Evolutionary conservation across 495 filamentous ascomycete species (phyloP).

Genomic region (Evernia prunastri): DNA sequence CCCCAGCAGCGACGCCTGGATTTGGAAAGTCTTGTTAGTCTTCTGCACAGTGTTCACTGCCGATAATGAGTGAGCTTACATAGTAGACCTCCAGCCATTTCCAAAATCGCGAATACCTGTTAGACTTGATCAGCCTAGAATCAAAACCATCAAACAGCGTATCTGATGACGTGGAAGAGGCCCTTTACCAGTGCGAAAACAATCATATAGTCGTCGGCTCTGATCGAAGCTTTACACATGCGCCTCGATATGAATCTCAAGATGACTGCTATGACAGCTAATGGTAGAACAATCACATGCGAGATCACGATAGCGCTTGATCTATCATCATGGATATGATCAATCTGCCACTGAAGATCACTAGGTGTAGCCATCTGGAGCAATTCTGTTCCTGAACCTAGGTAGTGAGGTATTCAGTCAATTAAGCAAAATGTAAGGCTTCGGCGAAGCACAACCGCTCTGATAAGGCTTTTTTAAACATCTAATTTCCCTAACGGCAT

Average conservation of each 20-base stretch:
- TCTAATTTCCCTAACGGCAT: too few relatives aligned
- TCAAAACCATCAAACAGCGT: not conserved
- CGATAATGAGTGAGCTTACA: not conserved
- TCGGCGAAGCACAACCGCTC: not conserved
- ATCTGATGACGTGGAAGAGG: not conserved
- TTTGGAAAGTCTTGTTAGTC: not conserved
- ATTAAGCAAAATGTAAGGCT: not conserved
- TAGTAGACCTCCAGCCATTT: conserved; percentile 6
- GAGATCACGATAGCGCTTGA: conserved; percentile 16
- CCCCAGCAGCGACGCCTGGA: not conserved
- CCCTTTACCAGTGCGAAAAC: conserved; percentile 12
- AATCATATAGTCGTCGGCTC: conserved; percentile 16
- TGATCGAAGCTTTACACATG: conserved; percentile 15
- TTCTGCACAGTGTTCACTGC: not conserved
- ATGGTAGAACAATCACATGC: conserved; percentile 9
- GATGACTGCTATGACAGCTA: conserved; percentile 14
- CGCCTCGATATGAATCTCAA: conserved; percentile 18
- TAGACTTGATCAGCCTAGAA: not conserved
- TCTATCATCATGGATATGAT: conserved; percentile 18
- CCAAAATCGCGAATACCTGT: not conserved
- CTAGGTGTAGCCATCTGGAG: not conserved
- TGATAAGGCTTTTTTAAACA: too few relatives aligned
- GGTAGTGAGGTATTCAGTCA: not conserved
- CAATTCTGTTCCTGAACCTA: not conserved
- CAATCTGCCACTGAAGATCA: conserved; percentile 15